Evolutionary conservation across 1,284 basidiomycete species (phyloP).

Genomic region (Tylopilus sp.): DNA sequence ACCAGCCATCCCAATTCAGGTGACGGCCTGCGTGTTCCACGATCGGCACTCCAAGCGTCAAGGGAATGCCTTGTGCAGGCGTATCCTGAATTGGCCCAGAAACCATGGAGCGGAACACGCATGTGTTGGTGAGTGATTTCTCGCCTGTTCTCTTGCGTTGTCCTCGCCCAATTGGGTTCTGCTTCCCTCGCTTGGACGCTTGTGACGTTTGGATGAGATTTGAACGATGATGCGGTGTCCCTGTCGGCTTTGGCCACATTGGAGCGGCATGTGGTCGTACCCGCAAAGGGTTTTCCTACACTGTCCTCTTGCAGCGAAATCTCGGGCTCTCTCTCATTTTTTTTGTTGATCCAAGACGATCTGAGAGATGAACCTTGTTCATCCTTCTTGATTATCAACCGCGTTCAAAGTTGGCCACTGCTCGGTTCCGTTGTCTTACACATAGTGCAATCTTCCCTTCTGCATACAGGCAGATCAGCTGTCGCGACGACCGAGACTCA

Average conservation of each 20-base stretch:
- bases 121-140: slow-evolving; percentile 70
- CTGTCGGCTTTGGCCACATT: too few species aligned
- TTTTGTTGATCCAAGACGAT: too few species aligned
- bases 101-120: slow-evolving; percentile 64
- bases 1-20: slow-evolving; percentile 44
- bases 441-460: neutral
- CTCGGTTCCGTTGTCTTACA: neutral
- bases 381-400: too few species aligned
- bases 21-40: slow-evolving; percentile 63
- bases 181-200: neutral
- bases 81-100: slow-evolving; percentile 71
- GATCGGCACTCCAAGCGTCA: slow-evolving; percentile 45
- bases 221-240: too few species aligned
- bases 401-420: too few species aligned
- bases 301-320: too few species aligned
- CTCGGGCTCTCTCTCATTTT: too few species aligned
- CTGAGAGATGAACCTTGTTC: too few species aligned
- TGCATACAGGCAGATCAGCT: neutral
- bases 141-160: neutral
- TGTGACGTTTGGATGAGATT: too few species aligned
- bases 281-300: too few species aligned
- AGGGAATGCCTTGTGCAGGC: slow-evolving; percentile 51
- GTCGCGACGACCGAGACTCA: neutral
- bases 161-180: neutral
- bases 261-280: too few species aligned